Conservation (phyloP, 2,329 filamentous ascomycete species). For the Alternaria sp. region DNA sequence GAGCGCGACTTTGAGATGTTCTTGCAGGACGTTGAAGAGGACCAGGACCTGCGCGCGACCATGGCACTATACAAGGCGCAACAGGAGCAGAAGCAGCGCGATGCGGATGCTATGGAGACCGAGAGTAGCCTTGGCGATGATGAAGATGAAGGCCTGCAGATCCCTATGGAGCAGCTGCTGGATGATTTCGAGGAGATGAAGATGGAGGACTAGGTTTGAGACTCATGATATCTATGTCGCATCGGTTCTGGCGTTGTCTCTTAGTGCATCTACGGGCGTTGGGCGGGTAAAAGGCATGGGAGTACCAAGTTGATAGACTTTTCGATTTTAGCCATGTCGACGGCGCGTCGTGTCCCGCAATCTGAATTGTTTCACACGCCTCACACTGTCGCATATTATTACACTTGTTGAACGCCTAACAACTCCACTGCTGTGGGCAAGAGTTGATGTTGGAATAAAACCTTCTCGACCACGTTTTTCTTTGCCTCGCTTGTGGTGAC, state of each 20-base stretch:
- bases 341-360: neutral
- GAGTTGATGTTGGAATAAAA: neutral
- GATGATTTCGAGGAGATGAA: slow-evolving; percentile 93
- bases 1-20: slow-evolving; percentile 98
- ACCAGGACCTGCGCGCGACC: slow-evolving; percentile 83
- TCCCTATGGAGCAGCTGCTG: slow-evolving; percentile 69
- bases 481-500: neutral
- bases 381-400: neutral
- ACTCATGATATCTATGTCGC: neutral
- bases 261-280: slow-evolving; percentile 18
- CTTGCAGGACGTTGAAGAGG: slow-evolving; percentile 94
- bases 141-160: slow-evolving; percentile 63
- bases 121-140: slow-evolving; percentile 63
- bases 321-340: neutral
- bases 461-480: neutral
- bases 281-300: neutral
- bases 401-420: neutral
- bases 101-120: slow-evolving; percentile 72
- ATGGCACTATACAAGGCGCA: slow-evolving; percentile 83
- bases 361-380: neutral
- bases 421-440: neutral
- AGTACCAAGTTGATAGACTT: neutral
- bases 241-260: slow-evolving; percentile 9
- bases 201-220: slow-evolving; percentile 62
- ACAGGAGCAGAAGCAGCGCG: slow-evolving; percentile 64